phyloP scores from a whole-genome alignment of 1,284 basidiomycete genomes.

The Schizophyllum commune region DNA sequence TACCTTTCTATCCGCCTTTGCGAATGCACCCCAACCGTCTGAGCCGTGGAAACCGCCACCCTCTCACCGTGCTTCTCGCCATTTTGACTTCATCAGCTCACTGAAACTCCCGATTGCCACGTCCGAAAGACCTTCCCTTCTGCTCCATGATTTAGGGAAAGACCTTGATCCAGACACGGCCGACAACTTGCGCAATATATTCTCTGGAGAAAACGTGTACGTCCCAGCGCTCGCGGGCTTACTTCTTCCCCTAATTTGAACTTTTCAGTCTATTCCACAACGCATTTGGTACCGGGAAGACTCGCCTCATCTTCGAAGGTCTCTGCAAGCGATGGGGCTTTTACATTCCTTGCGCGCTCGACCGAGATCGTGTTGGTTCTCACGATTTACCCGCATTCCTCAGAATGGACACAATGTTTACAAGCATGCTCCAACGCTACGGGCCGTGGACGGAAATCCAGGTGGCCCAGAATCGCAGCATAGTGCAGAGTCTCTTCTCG shows the following conservation, averaged over 20 bases:
- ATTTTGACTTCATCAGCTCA: too few species aligned
- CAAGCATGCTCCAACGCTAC: background rate
- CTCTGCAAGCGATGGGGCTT: conserved; percentile 10
- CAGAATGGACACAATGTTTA: background rate
- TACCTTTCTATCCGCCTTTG: background rate
- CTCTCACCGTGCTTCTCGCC: too few species aligned
- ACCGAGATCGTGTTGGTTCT: conserved; percentile 4
- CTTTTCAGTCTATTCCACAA: conserved; percentile 5
- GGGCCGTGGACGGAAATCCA: background rate
- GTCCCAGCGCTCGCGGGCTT: too few species aligned
- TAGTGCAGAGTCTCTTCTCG: background rate
- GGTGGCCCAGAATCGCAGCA: background rate
- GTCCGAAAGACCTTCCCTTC: too few species aligned
- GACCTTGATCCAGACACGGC: too few species aligned
- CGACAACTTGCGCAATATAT: too few species aligned
- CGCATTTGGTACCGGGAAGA: conserved; percentile 5
- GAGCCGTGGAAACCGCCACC: too few species aligned
- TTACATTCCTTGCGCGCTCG: conserved; percentile 4
- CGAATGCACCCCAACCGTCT: background rate
- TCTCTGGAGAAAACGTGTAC: too few species aligned
- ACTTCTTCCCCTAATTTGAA: background rate
- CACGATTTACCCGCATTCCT: conserved; percentile 1
- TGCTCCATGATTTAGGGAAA: too few species aligned
- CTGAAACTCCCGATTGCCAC: too few species aligned
- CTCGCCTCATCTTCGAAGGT: conserved; percentile 5